Percentiles rank a stretch among this genome's conserved stretches.
Evolutionary conservation across 2,329 filamentous ascomycete species (phyloP).

Genomic region (Fusarium austroafricanum): DNA sequence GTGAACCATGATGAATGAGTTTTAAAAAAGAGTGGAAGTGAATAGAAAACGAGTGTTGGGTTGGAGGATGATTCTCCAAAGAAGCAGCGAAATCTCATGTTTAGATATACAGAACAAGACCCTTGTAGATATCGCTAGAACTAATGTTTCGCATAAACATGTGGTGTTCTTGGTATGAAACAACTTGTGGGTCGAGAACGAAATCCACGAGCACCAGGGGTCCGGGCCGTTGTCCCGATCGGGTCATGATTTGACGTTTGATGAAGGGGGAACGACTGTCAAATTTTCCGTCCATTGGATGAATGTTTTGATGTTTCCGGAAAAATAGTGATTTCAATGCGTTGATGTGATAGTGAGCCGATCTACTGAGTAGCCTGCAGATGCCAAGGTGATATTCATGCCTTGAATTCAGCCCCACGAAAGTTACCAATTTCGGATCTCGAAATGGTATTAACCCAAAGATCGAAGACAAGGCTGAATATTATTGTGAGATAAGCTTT

Average conservation of each 20-base stretch:
- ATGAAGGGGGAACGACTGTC: conserved; percentile 35
- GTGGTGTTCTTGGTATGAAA: conserved; percentile 39
- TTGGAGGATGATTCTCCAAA: not conserved
- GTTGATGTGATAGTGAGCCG: conserved; percentile 8
- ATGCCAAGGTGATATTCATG: conserved; percentile 14
- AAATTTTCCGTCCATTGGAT: conserved; percentile 41
- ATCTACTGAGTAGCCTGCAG: no score
- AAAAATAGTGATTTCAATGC: conserved; percentile 9
- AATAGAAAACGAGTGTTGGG: conserved; percentile 25
- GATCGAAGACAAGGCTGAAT: not conserved
- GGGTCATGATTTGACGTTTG: conserved; percentile 24
- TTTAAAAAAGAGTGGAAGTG: conserved; percentile 26
- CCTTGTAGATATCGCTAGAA: conserved; percentile 12
- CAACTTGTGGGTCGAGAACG: conserved; percentile 10
- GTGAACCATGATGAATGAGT: conserved; percentile 39
- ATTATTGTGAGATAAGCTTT: not conserved
- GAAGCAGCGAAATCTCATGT: not conserved
- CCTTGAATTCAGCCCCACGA: not conserved
- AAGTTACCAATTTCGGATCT: not conserved
- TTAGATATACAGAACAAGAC: conserved; percentile 3
- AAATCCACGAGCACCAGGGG: not conserved
- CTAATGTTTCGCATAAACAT: conserved; percentile 14
- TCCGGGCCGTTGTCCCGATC: conserved; percentile 13
- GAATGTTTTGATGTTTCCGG: conserved; percentile 26
- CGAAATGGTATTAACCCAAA: not conserved